Evolutionary conservation across 176 grass and related monocot species (phyloP), one percentile per base, ranked within the genome.

Genomic region (Cenchrus fungigraminus): DNA sequence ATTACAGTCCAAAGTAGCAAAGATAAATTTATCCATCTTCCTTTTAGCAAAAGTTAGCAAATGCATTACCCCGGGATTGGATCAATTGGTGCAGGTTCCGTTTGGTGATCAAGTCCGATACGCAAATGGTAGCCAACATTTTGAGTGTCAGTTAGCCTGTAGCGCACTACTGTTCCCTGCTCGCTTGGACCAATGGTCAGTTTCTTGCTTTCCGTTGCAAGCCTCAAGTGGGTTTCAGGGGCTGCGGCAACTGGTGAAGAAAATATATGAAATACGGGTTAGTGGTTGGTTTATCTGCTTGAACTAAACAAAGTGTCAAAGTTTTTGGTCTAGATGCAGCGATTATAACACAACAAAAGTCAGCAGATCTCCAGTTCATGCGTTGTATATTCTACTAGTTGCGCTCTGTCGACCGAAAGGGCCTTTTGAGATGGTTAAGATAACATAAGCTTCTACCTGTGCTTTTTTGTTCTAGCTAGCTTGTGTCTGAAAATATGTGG

Each of bases 41-140:
- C 66, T 78, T 73, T 53, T 42, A 34, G 31, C 8, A 52, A 63
- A 79, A 28, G 13, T 49, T 64, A 37, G 32, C 12, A 12, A 65
- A 12, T 49, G 61, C 8, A 17, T 59, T 11, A 59, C 61, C 78
- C 15, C 11, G 19, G 25, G 40, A 42, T 43, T 68, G 28, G 8
- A 76, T 32, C 79, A 19, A 59, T 68, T 28, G 62, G 86, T 76
- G 79, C 40, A 68, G 79, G 79, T 71, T 66, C 50, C 19, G 29
- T 51, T 51, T 68, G 79, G 40, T 76, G 29, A 81, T 69, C 53
- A 82, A 44, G 37, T 43, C 31, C 17, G 28, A 44, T 40, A 62
- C 63, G 62, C 51, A 76, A 71, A 68, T 61, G 20, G n/a, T n/a
- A 79, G 44, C 45, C 14, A 56, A 55, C 32, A 58, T 2, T 34